Conservation (phyloP, 768 basidiomycete species). For the Leccinum sublutescens region DNA sequence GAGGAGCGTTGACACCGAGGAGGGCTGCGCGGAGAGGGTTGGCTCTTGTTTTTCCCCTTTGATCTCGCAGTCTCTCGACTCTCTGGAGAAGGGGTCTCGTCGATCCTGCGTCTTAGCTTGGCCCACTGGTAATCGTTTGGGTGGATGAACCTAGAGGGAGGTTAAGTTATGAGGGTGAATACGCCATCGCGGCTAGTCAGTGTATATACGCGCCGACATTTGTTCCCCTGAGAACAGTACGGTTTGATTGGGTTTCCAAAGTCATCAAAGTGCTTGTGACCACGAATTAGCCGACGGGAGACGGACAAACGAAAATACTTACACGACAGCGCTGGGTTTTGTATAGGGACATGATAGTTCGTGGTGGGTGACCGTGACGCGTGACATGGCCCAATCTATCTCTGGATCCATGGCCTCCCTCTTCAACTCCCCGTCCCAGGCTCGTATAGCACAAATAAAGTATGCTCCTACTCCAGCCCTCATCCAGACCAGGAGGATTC, state of each 20-base stretch:
- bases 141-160: conserved; percentile 44
- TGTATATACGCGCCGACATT: conserved; percentile 44
- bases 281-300: conserved; percentile 13
- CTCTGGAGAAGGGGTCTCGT: conserved; percentile 20
- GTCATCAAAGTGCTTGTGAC: conserved; percentile 46
- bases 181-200: conserved; percentile 6
- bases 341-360: conserved; percentile 33
- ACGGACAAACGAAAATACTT: conserved; percentile 21
- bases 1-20: conserved; percentile 27
- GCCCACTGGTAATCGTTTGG: conserved; percentile 47
- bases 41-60: conserved; percentile 24
- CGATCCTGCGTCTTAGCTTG: conserved; percentile 20
- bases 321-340: conserved; percentile 51
- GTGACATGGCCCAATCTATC: conserved; percentile 13
- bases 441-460: conserved; percentile 17
- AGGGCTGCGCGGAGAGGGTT: conserved; percentile 20
- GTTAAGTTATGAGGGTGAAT: conserved; percentile 6
- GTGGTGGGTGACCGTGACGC: conserved; percentile 21
- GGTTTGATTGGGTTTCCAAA: conserved; percentile 42
- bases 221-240: conserved; percentile 45
- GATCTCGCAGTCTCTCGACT: conserved; percentile 20
- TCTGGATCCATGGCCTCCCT: conserved; percentile 21
- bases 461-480: conserved; percentile 21
- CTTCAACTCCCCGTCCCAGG: conserved; percentile 14
- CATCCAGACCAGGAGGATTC: conserved; percentile 15